Conservation (phyloP, 75 land plant species). For the Chamaecyparis obtusa region DNA sequence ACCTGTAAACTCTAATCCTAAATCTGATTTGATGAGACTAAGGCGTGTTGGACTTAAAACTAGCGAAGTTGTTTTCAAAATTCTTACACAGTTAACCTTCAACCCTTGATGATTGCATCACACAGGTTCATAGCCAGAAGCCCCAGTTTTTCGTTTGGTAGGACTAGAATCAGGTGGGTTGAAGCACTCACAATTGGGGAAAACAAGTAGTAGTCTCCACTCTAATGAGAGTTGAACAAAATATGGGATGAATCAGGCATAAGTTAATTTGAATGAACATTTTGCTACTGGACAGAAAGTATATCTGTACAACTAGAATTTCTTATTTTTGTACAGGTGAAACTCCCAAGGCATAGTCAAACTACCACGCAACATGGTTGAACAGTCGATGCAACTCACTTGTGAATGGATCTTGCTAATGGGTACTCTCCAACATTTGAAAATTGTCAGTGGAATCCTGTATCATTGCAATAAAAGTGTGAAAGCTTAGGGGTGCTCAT, state of each 20-base stretch:
- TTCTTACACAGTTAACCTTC: neutral
- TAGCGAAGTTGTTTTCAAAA: no score
- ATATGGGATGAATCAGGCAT: neutral
- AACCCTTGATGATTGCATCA: neutral
- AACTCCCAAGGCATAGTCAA: no score
- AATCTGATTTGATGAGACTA: no score
- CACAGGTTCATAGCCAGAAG: no score
- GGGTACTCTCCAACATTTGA: neutral
- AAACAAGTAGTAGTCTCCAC: no score
- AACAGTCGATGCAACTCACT: neutral
- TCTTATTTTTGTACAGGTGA: no score
- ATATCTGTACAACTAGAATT: no score
- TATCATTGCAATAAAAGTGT: neutral
- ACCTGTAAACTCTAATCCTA: no score
- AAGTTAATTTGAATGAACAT: neutral
- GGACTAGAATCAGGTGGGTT: neutral
- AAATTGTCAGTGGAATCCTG: neutral
- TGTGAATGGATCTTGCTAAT: neutral
- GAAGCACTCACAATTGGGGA: neutral
- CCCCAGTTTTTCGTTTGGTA: neutral
- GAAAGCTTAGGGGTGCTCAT: neutral
- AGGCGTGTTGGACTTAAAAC: no score
- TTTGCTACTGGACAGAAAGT: no score
- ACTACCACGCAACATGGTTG: no score
- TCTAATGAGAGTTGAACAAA: neutral